Evolutionary conservation across 2,329 filamentous ascomycete genomes (phyloP).

Genomic region (Colletotrichum paranaense): DNA sequence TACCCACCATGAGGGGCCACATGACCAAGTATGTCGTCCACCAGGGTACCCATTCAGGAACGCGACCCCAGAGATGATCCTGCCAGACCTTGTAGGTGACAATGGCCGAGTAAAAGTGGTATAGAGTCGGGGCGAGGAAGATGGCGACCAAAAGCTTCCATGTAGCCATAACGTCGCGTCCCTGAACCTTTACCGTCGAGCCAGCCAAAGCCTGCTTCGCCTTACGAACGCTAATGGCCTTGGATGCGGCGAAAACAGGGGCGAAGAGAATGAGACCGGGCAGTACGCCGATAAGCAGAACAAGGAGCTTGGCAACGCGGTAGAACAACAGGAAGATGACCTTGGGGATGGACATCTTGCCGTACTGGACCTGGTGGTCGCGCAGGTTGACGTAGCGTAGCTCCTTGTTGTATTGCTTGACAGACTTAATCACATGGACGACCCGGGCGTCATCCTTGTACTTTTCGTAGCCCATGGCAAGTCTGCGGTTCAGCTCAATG

Average conservation of each 20-base stretch:
- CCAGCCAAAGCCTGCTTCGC: slow-evolving; percentile 85
- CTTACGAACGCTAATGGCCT: slow-evolving; percentile 84
- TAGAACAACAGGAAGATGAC: slow-evolving; percentile 84
- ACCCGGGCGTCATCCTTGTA: slow-evolving; percentile 94
- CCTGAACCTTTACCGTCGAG: slow-evolving; percentile 89
- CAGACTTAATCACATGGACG: slow-evolving; percentile 76
- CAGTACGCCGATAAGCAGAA: slow-evolving; percentile 84
- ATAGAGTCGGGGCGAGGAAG: slow-evolving; percentile 83
- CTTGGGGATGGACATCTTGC: slow-evolving; percentile 81
- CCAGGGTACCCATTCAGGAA: slow-evolving; percentile 83
- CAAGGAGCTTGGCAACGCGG: slow-evolving; percentile 79
- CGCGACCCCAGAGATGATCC: slow-evolving; percentile 84
- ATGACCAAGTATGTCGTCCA: slow-evolving; percentile 81
- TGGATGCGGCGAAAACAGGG: slow-evolving; percentile 87
- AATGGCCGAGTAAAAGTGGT: slow-evolving; percentile 82
- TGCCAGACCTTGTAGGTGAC: slow-evolving; percentile 82
- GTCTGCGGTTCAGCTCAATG: slow-evolving; percentile 90
- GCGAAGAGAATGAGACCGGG: slow-evolving; percentile 90
- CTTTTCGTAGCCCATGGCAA: slow-evolving; percentile 90
- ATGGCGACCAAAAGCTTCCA: slow-evolving; percentile 94
- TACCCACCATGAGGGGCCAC: slow-evolving; percentile 83
- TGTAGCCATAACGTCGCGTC: slow-evolving; percentile 89
- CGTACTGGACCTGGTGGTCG: slow-evolving; percentile 95
- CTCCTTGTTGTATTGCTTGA: slow-evolving; percentile 88
- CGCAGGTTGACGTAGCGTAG: slow-evolving; percentile 87